Base-by-base conservation (phyloP, 202 grass and related monocot genomes). In the Musa balbisiana region DNA sequence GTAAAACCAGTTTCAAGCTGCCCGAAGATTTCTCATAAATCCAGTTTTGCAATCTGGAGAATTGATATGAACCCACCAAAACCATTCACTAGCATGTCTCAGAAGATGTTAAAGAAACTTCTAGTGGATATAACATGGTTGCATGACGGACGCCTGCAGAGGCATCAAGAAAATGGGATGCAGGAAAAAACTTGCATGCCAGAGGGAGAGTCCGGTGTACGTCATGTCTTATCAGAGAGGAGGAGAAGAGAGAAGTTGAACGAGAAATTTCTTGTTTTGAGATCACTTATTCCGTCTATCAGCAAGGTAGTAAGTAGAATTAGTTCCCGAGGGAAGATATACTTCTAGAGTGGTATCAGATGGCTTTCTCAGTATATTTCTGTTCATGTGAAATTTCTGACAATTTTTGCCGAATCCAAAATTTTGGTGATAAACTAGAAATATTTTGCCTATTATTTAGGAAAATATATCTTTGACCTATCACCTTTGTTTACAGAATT, bases 181-280 rank as follows among this genome's bases (percentile, higher is more conserved):
- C 27, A 27, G 27, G 27, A 27, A 27, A 78, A 76, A 24, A 50
- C 67, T 25, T 66, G 54, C 72, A 79, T 80, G 76, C 64, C 27
- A 27, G 2, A 63, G 2, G 67, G 70, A 29, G 75, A 72, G 55
- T 56, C 74, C 17, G 69, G 50, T 72, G 49, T 66, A 56, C 87
- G 66, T 51, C 88, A 93, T 68, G 88, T 93, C 23, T 84, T 88
- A 74, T 89, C 86, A 0, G 84, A 97, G 74, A 91, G 88, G 50
- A 93, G 79, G 76, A 85, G 88, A 49, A 84, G 83, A 8, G 90
- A 93, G 72, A 97, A 97, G 78, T 78, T 97, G 62, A 97, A 91
- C 16, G 94, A 93, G 74, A 93, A 93, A 81, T 97, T 97, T 25
- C 21, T 91, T 27, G 72, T 77, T 75, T 82, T 97, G 19, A 93